Base-by-base conservation (phyloP, 768 basidiomycete species). In the Phaffia australis region DNA sequence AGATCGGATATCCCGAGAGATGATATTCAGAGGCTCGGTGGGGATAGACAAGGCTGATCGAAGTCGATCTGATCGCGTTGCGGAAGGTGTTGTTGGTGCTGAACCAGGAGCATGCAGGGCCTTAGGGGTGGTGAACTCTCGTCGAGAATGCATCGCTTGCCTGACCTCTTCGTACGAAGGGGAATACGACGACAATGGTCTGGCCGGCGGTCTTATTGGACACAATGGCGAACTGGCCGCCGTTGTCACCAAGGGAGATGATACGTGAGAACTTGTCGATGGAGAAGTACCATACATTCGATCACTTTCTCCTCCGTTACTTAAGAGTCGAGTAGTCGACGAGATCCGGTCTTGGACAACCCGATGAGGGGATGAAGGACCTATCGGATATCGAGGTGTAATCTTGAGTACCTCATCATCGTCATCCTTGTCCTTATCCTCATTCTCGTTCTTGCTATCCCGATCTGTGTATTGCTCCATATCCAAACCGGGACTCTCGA, bases 371-470 rank as follows among this genome's bases (percentile, higher is more conserved):
- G 52, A 47, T 0, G 55, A 32, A 25, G 60, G 30, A 19, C 29
- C 23, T 30, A 54, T 56, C 19, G 66, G 60, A 27, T 51, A 67
- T 23, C 66, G 60, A 15, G 66, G 54, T 1, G 60, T 46, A 9
- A 56, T 51, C 25, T 32, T 56, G 49, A 61, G 52, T 23, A 62
- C 15, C 32, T 63, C 47, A 54, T 68, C 62, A 47, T 57, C 52
- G 25, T 68, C 62, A 29, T 59, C 56, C n/a, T n/a, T n/a, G 18
- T 50, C 56, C 21, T 69, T 62, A 35, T 42, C 11, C 35, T 42
- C 11, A 5, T 35, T 32, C 23, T n/a, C 51, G 16, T 68, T 60
- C 21, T 29, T 19, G 16, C 50, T 23, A 27, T 62, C 66, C 14
- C 55, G 46, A 46, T 30, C 23, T 8, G 61, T 49, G 51, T 63